These are phyloP conservation scores for Phytophthora citricola DNA, from an alignment of 352 stramenopile genomes.

Conservation along the genomic window DNA sequence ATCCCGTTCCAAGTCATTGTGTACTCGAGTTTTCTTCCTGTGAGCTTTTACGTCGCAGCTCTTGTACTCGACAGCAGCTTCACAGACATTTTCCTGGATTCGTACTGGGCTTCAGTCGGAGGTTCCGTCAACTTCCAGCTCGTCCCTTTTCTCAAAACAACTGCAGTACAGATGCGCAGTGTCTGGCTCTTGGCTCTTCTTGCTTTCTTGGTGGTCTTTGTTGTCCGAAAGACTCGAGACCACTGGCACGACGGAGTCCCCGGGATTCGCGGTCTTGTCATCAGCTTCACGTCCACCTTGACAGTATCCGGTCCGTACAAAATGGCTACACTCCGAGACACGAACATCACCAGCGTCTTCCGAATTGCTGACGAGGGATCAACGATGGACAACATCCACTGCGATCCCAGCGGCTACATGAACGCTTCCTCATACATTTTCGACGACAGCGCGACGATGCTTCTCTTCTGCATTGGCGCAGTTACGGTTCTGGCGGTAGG, in stretches of 20 bases:
- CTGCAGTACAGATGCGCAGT: conserved; percentile 52
- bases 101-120: conserved; percentile 39
- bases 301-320: conserved; percentile 45
- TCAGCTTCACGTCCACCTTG: conserved; percentile 43
- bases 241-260: conserved; percentile 28
- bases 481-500: conserved; percentile 4
- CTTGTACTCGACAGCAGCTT: conserved; percentile 52
- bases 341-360: conserved; percentile 24
- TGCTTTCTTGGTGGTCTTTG: conserved; percentile 27
- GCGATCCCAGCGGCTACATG: conserved; percentile 14
- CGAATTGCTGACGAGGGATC: conserved; percentile 9
- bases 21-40: conserved; percentile 52
- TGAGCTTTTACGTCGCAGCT: conserved; percentile 42
- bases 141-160: conserved; percentile 35
- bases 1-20: conserved; percentile 64
- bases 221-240: conserved; percentile 13
- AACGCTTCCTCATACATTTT: conserved; percentile 29
- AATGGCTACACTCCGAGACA: conserved; percentile 12
- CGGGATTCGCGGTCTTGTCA: conserved; percentile 39
- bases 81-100: conserved; percentile 49
- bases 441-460: conserved; percentile 20
- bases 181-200: conserved; percentile 54
- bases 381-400: conserved; percentile 24
- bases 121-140: conserved; percentile 30
- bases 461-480: conserved; percentile 17